phyloP scores from a whole-genome alignment of 495 filamentous ascomycete species.

The Penicillium malachiteum region DNA sequence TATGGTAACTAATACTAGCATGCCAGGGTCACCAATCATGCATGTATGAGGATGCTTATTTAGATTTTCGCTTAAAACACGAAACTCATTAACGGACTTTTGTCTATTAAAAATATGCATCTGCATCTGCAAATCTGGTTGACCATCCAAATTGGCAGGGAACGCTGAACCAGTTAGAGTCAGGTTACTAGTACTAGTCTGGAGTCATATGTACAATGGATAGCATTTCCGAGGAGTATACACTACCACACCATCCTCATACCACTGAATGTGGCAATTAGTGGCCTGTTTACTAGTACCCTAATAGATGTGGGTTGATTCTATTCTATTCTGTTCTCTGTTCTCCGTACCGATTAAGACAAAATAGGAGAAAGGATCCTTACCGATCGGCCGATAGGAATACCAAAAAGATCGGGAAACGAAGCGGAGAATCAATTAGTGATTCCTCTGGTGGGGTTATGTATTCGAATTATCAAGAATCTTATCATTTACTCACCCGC shows the following conservation, averaged over 20 bases:
- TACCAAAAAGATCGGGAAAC: background rate
- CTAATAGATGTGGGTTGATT: too few species aligned
- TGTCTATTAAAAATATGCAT: background rate
- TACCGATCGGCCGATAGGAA: slow-evolving; percentile 1
- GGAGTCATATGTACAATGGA: too few species aligned
- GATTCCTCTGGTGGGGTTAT: slow-evolving; percentile 18
- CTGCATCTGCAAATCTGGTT: too few species aligned
- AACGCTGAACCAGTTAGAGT: too few species aligned
- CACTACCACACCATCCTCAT: too few species aligned
- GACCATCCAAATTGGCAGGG: too few species aligned
- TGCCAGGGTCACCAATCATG: background rate
- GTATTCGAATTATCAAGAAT: slow-evolving; percentile 35
- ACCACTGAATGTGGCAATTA: too few species aligned
- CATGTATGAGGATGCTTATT: slow-evolving; percentile 2
- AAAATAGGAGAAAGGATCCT: background rate
- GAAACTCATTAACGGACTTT: background rate
- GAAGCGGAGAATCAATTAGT: background rate
- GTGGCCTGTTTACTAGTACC: too few species aligned
- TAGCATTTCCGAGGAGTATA: too few species aligned
- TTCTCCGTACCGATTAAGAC: background rate
- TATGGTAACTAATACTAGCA: too few species aligned
- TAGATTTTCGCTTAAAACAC: background rate
- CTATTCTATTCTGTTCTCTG: background rate
- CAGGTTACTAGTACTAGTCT: too few species aligned
- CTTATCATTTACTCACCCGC: slow-evolving; percentile 17